A percentile compares a stretch with the other conserved stretches of the same genome.
These are phyloP conservation scores for Trametes villosa DNA, from an alignment of 768 basidiomycete genomes.

Conservation along the genomic window DNA sequence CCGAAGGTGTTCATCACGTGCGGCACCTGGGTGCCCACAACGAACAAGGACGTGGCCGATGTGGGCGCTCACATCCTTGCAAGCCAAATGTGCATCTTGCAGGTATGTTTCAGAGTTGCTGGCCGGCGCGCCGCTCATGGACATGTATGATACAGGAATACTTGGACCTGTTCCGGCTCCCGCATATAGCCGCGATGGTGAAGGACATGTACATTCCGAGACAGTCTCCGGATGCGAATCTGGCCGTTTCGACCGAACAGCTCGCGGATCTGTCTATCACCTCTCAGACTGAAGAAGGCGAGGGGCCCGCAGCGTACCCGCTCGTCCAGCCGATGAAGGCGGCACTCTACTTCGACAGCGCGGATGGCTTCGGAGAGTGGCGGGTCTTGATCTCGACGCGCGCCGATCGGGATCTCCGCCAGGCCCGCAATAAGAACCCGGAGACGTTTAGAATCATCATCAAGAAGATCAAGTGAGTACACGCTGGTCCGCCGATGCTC, in stretches of 20 bases:
- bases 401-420: conserved; percentile 54
- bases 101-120: conserved; percentile 28
- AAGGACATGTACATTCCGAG: conserved; percentile 1
- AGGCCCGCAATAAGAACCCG: conserved; percentile 47
- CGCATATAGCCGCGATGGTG: background rate
- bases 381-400: conserved; percentile 54
- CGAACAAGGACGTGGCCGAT: conserved; percentile 23
- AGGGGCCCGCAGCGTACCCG: conserved; percentile 41
- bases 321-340: conserved; percentile 62
- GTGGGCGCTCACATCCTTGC: conserved; percentile 26
- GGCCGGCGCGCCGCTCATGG: background rate
- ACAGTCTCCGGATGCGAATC: too few species aligned
- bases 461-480: conserved; percentile 68
- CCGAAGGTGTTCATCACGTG: conserved; percentile 35
- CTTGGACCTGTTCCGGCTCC: conserved; percentile 5
- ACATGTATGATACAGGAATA: conserved; percentile 1
- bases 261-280: background rate
- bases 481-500: background rate
- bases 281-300: background rate
- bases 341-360: conserved; percentile 61
- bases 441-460: conserved; percentile 57
- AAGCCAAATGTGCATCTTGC: conserved; percentile 34
- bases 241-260: background rate
- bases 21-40: conserved; percentile 34
- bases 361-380: conserved; percentile 68